Evolutionary conservation across 2,329 filamentous ascomycete genomes (phyloP).

Genomic region (Capronia epimyces): DNA sequence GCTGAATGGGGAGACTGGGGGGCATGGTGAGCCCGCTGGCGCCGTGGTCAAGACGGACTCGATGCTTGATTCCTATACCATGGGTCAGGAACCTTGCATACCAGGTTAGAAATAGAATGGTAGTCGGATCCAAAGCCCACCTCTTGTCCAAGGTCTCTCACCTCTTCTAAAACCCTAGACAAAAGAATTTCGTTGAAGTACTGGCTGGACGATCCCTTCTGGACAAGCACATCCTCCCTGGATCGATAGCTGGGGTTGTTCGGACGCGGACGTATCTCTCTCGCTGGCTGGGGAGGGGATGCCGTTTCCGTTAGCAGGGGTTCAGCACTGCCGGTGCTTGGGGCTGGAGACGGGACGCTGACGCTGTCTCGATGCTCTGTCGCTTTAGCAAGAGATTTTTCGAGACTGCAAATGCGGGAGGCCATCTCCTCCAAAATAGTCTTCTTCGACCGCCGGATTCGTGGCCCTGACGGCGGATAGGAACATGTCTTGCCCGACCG

Average conservation of each 20-base stretch:
- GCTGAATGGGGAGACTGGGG: conserved; percentile 3
- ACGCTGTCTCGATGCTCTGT: background rate
- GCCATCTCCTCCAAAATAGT: conserved; percentile 14
- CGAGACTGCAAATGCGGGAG: conserved; percentile 5
- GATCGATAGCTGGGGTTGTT: background rate
- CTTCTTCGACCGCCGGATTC: conserved; percentile 8
- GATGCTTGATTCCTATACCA: conserved; percentile 2
- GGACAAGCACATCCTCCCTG: conserved; percentile 4
- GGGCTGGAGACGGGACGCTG: too few species aligned
- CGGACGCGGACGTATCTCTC: background rate
- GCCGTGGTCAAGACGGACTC: conserved; percentile 7
- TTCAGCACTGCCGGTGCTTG: background rate
- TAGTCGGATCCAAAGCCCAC: background rate
- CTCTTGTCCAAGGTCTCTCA: background rate
- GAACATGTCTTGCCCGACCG: conserved; percentile 14
- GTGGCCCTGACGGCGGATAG: conserved; percentile 10
- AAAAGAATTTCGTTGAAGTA: conserved; percentile 13
- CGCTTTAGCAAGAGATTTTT: conserved; percentile 4
- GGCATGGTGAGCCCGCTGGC: background rate
- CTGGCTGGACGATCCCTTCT: conserved; percentile 10
- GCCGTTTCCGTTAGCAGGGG: background rate
- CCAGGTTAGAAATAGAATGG: background rate
- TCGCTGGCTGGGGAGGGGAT: background rate
- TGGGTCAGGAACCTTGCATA: background rate
- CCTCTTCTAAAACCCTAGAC: conserved; percentile 9